These are phyloP conservation scores for Saccharomycopsis sp. DNA, from an alignment of 805 yeast genomes.

Conservation along the genomic window DNA sequence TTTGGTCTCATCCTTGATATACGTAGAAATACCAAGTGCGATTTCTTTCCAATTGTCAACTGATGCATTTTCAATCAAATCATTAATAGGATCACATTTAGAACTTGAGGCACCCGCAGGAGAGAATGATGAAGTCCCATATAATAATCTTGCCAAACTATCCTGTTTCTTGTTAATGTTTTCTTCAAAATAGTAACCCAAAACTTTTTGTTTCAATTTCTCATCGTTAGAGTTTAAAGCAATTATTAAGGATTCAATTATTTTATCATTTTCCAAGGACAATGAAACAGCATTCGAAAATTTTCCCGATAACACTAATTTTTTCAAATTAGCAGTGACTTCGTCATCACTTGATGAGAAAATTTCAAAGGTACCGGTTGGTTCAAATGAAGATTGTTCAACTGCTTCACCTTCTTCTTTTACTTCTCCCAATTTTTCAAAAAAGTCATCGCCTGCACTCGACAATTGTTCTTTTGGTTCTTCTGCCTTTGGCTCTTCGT, in stretches of 20 bases:
- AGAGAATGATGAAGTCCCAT: slow-evolving; percentile 25
- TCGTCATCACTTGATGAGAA: slow-evolving; percentile 35
- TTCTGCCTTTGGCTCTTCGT: slow-evolving; percentile 22
- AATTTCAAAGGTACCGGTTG: slow-evolving; percentile 48
- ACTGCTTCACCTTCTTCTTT: slow-evolving; percentile 1
- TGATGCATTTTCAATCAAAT: slow-evolving; percentile 71
- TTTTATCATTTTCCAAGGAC: slow-evolving; percentile 54
- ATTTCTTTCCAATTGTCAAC: slow-evolving; percentile 78
- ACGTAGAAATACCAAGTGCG: slow-evolving; percentile 62
- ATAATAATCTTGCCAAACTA: slow-evolving; percentile 66
- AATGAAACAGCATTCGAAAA: slow-evolving; percentile 58
- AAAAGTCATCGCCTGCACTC: slow-evolving; percentile 20
- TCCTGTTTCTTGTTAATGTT: slow-evolving; percentile 37
- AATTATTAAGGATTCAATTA: slow-evolving; percentile 76
- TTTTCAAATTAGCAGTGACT: slow-evolving; percentile 33
- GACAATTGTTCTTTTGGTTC: slow-evolving; percentile 25
- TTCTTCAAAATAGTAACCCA: slow-evolving; percentile 60
- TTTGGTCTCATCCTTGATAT: slow-evolving; percentile 37
- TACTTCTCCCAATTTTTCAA: slow-evolving; percentile 13
- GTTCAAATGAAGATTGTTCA: slow-evolving; percentile 28
- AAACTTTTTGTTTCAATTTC: slow-evolving; percentile 56
- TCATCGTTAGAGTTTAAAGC: slow-evolving; percentile 55
- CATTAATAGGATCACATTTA: slow-evolving; percentile 39
- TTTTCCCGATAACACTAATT: slow-evolving; percentile 54
- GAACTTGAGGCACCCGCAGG: slow-evolving; percentile 39